Evolutionary conservation across 2,329 filamentous ascomycete genomes (phyloP), one percentile per base, ranked within the genome.

Genomic region (Pezicula carpinea): DNA sequence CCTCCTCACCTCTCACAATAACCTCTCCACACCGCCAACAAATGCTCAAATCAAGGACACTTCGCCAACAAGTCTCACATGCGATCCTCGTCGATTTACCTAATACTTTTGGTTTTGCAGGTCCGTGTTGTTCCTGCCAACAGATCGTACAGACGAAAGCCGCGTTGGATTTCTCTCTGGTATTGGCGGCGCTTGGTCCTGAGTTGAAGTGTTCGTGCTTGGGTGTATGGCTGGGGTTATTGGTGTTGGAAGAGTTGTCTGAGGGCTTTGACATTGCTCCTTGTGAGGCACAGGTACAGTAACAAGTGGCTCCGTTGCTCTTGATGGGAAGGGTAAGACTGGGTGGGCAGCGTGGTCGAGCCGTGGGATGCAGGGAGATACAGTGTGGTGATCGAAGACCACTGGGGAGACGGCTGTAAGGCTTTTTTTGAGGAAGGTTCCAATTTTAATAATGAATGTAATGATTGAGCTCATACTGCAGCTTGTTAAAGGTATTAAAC

Each of bases 1-100:
- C 75, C 48, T 80, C 76, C 19, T 76, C 71, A 0, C 68, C 74
- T 21, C 76, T 72, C 31, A 70, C 69, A 11, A 81, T 69, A 36
- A 77, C 61, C 59, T 79, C 75, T 17, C 77, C 75, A 52, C 78
- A 81, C 21, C 74, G 75, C 78, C 66, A 80, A 60, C 73, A 80
- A 43, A 80, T 73, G 50, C 76, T 74, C 40, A 80, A 66, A 57
- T 78, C 68, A 42, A 80, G 59, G 2, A 81, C 59, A 1, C 68
- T 68, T 6, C 62, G 53, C 60, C 74, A 70, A 62, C 77, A 82
- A 0, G 62, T 34, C 21, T 58, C 54, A 58, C 77, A 81, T 19
- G 73, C 68, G 4, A 80, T 73, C 3, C 76, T 71, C 3, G 69
- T 67, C 1, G 69, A 67, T 14, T 64, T 66, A 8, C 75, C 75